Percentiles rank a stretch among this genome's conserved stretches.
Evolutionary conservation across 768 basidiomycete genomes (phyloP).

Genomic region (Podaxis sp.): DNA sequence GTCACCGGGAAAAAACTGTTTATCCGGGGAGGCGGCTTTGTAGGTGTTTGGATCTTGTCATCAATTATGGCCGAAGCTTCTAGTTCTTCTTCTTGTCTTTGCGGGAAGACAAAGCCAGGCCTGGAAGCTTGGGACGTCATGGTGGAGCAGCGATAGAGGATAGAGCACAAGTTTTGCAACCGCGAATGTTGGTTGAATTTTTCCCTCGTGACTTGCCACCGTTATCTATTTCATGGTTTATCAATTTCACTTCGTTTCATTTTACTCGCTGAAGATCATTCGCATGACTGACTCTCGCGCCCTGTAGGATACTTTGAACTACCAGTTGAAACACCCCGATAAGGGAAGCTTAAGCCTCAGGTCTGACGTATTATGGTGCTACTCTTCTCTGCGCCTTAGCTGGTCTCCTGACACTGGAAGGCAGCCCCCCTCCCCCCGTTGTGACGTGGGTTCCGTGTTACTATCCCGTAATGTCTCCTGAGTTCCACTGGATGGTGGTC

Average conservation of each 20-base stretch:
- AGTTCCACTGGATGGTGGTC: background rate
- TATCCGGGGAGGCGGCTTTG: background rate
- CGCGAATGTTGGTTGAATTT: background rate
- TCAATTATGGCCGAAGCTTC: background rate
- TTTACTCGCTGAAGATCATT: background rate
- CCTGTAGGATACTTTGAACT: background rate
- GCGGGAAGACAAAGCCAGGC: background rate
- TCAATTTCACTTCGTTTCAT: background rate
- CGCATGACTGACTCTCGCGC: background rate
- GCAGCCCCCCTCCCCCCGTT: background rate
- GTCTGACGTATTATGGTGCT: background rate
- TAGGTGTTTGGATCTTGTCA: background rate
- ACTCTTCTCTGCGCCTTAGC: background rate
- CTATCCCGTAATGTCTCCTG: background rate
- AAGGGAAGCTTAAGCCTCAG: background rate
- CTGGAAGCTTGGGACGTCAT: background rate
- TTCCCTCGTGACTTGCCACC: background rate
- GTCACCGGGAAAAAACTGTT: background rate
- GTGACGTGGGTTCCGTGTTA: background rate
- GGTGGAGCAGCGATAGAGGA: background rate
- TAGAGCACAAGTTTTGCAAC: background rate
- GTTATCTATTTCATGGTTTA: background rate
- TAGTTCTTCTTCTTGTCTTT: background rate
- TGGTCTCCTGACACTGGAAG: background rate
- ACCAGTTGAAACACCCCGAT: background rate